Evolutionary conservation across 2,329 filamentous ascomycete genomes (phyloP).

Genomic region (Dactylellina parvicollis): DNA sequence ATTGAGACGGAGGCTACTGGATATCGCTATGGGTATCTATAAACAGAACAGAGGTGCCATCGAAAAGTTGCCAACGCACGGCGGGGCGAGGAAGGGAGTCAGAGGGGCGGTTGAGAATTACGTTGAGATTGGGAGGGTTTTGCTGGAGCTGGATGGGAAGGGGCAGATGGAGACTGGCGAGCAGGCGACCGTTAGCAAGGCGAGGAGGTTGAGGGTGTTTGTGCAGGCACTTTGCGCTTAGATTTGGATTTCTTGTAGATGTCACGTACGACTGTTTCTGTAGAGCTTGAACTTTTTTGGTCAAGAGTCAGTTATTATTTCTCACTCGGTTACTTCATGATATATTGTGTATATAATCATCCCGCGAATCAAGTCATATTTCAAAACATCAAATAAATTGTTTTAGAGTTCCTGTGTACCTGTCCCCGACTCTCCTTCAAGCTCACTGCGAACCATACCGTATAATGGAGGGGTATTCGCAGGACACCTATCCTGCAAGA

Average conservation of each 20-base stretch:
- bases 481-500: too few species aligned
- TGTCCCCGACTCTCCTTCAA: too few species aligned
- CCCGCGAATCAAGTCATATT: too few species aligned
- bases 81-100: conserved; percentile 69
- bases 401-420: too few species aligned
- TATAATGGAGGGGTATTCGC: too few species aligned
- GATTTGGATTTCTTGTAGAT: conserved; percentile 38
- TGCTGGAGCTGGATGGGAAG: conserved; percentile 62
- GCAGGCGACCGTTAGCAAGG: conserved; percentile 61
- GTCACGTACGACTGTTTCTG: too few species aligned
- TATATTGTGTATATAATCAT: too few species aligned
- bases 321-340: too few species aligned
- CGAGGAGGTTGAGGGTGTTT: conserved; percentile 67
- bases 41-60: conserved; percentile 68
- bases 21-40: conserved; percentile 72
- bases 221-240: conserved; percentile 66
- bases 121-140: conserved; percentile 77
- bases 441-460: too few species aligned
- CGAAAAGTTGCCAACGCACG: conserved; percentile 69
- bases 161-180: conserved; percentile 16
- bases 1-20: conserved; percentile 68
- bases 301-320: too few species aligned
- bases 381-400: too few species aligned
- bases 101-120: conserved; percentile 78
- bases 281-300: too few species aligned